These are phyloP conservation scores for Aspergillus aculeatus DNA, from an alignment of 2,329 filamentous ascomycete species.

Conservation along the genomic window DNA sequence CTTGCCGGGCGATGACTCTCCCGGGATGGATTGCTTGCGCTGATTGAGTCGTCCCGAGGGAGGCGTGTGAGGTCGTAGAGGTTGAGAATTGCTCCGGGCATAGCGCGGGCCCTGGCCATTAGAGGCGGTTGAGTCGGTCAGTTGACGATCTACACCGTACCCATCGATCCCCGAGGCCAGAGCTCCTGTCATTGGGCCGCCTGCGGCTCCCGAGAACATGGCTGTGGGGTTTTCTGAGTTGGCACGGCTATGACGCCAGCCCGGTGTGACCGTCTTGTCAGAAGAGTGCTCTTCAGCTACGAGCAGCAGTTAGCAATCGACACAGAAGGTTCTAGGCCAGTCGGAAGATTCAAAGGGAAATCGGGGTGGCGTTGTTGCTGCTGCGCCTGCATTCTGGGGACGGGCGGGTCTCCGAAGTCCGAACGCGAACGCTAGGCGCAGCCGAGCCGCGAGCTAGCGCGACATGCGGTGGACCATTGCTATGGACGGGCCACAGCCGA, in stretches of 20 bases:
- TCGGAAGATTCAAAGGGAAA: constrained; percentile 4
- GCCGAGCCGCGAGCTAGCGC: constrained; percentile 26
- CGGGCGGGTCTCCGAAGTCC: constrained; percentile 14
- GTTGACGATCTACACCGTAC: constrained; percentile 32
- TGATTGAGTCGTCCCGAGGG: constrained; percentile 37
- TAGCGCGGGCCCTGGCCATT: constrained; percentile 39
- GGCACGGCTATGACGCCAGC: constrained; percentile 65
- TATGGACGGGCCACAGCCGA: constrained; percentile 12
- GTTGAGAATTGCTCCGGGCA: constrained; percentile 51
- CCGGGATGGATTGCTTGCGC: constrained; percentile 30
- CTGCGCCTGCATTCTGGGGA: constrained; percentile 14
- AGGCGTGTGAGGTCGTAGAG: constrained; percentile 49
- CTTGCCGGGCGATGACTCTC: constrained; percentile 31
- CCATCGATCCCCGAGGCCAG: constrained; percentile 38
- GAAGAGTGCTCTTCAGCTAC: constrained; percentile 25
- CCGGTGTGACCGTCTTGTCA: constrained; percentile 49
- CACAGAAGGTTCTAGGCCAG: constrained; percentile 1
- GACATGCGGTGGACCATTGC: constrained; percentile 25
- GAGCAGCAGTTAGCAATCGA: constrained; percentile 13
- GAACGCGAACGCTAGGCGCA: constrained; percentile 29
- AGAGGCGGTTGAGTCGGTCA: constrained; percentile 30
- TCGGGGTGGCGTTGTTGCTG: constrained; percentile 5
- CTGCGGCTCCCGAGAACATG: constrained; percentile 51
- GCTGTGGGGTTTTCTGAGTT: constrained; percentile 65
- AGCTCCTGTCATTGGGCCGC: constrained; percentile 33